These are phyloP conservation scores for Candida anglica DNA, from an alignment of 805 yeast species.

Conservation along the genomic window DNA sequence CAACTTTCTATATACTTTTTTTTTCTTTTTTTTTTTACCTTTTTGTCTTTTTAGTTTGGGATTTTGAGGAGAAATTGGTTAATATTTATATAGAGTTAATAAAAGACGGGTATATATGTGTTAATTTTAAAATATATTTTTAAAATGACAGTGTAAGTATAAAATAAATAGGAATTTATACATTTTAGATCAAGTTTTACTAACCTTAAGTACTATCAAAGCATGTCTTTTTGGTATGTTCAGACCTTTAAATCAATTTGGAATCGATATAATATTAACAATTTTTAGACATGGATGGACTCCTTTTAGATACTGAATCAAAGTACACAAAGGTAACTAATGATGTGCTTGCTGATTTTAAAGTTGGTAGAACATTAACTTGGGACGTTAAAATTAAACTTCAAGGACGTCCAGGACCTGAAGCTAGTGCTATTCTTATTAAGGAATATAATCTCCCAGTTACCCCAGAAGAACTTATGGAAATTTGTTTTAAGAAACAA, in stretches of 20 bases:
- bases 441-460: slow-evolving; percentile 63
- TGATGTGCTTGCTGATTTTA: slow-evolving; percentile 60
- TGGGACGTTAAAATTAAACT: slow-evolving; percentile 87
- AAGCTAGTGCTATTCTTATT: slow-evolving; percentile 61
- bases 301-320: slow-evolving; percentile 87
- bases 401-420: slow-evolving; percentile 89
- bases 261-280: too few relatives aligned
- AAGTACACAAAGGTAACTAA: slow-evolving; percentile 78
- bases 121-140: too few relatives aligned
- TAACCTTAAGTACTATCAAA: slow-evolving; percentile 28
- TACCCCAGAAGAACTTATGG: slow-evolving; percentile 61
- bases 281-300: slow-evolving; percentile 85
- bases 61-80: too few relatives aligned
- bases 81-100: too few relatives aligned
- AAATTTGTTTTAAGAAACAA: slow-evolving; percentile 52
- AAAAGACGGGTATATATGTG: too few relatives aligned
- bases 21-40: too few relatives aligned
- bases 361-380: slow-evolving; percentile 67
- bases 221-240: slow-evolving; percentile 72
- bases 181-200: neutral
- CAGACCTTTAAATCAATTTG: neutral
- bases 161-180: too few relatives aligned
- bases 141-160: too few relatives aligned
- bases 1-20: neutral
- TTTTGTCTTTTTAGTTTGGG: neutral